phyloP scores from a whole-genome alignment of 1,139 yeast species.

The Debaryomyces udenii region DNA sequence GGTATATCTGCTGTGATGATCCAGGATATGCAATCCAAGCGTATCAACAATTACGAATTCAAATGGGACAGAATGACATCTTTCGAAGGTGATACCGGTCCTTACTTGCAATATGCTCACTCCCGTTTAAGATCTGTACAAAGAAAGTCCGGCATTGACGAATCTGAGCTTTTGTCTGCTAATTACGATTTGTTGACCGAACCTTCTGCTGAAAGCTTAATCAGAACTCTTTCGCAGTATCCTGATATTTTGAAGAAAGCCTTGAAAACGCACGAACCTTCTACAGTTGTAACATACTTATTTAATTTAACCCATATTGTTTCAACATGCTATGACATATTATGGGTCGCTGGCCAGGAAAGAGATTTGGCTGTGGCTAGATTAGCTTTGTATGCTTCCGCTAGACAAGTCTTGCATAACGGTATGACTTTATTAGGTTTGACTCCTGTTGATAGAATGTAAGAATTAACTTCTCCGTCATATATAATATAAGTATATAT shows the following conservation, averaged over 20 bases:
- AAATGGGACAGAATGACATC: constrained; percentile 99
- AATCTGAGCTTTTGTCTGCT: constrained; percentile 55
- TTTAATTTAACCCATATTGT: constrained; percentile 92
- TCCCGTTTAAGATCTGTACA: constrained; percentile 95
- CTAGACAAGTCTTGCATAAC: constrained; percentile 85
- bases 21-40: constrained; percentile 98
- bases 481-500: not conserved
- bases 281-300: constrained; percentile 91
- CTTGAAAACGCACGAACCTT: constrained; percentile 84
- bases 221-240: constrained; percentile 83
- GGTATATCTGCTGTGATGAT: constrained; percentile 99
- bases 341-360: constrained; percentile 98
- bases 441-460: constrained; percentile 99
- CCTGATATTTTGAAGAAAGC: constrained; percentile 92
- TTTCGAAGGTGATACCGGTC: constrained; percentile 99
- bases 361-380: constrained; percentile 87
- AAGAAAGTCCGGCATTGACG: constrained; percentile 69
- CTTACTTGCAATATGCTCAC: constrained; percentile 97
- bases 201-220: constrained; percentile 70
- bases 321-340: constrained; percentile 90
- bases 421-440: constrained; percentile 92
- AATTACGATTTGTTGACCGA: constrained; percentile 74
- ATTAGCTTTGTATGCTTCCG: constrained; percentile 87
- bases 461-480: constrained; percentile 16
- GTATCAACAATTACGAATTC: constrained; percentile 94